phyloP scores from a whole-genome alignment of 208 protist genomes.

The Leishmania guyanensis region DNA sequence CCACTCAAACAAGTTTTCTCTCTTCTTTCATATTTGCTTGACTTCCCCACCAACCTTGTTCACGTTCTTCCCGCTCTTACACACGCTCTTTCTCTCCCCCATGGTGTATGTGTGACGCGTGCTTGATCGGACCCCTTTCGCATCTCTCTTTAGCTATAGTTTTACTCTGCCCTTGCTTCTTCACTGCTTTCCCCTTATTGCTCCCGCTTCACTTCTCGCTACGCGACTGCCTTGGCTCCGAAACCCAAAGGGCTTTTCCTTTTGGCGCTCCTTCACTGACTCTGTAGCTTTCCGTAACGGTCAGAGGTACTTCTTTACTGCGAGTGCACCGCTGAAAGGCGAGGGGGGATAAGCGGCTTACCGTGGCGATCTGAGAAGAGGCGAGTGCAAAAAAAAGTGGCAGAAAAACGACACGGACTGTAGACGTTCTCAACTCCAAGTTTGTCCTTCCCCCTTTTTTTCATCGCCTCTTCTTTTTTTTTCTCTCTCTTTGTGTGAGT shows the following conservation, averaged over 20 bases:
- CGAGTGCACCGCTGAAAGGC: background rate
- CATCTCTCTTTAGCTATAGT: background rate
- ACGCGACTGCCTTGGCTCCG: background rate
- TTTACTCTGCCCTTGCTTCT: too few relatives aligned
- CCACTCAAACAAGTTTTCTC: background rate
- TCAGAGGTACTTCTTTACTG: background rate
- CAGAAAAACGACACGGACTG: background rate
- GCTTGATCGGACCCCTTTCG: background rate
- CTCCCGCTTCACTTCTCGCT: background rate
- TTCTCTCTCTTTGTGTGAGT: background rate
- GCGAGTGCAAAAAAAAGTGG: background rate
- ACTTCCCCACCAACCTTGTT: background rate
- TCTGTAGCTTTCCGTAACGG: background rate
- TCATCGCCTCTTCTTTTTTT: slow-evolving; percentile 8
- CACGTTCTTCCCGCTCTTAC: background rate
- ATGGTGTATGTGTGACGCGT: background rate
- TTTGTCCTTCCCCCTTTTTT: background rate
- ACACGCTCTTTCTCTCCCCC: background rate
- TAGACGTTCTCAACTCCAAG: background rate
- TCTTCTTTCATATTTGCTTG: background rate
- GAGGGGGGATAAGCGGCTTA: background rate
- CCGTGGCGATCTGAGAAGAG: background rate
- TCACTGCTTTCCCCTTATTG: background rate
- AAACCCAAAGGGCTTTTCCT: background rate
- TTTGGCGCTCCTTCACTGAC: background rate